Percentiles rank a stretch among this genome's conserved stretches.
These are phyloP conservation scores for Mycotypha africana DNA, from an alignment of 371 early-diverging fungal species.

Conservation along the genomic window DNA sequence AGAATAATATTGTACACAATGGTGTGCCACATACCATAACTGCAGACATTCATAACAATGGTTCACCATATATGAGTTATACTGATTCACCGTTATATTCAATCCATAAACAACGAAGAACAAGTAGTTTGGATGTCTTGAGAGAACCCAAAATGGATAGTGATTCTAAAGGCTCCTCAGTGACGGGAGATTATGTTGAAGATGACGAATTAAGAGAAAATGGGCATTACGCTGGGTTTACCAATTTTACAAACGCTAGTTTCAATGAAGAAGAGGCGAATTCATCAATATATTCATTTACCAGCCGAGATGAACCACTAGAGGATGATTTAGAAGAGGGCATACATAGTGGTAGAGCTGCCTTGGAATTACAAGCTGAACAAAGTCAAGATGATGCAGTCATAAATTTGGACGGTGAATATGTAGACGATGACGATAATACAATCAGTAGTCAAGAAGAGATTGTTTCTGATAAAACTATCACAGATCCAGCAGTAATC, in stretches of 20 bases:
- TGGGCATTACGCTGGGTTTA: too few relatives aligned
- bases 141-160: constrained; percentile 21
- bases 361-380: constrained; percentile 9
- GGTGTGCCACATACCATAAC: constrained; percentile 1
- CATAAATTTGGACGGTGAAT: background rate
- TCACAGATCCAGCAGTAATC: constrained; percentile 11
- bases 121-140: constrained; percentile 42
- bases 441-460: constrained; percentile 8
- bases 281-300: constrained; percentile 5
- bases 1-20: too few relatives aligned
- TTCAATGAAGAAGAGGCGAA: background rate
- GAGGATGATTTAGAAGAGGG: too few relatives aligned
- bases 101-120: constrained; percentile 18
- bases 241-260: constrained; percentile 1
- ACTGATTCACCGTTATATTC: background rate
- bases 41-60: background rate
- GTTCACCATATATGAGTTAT: too few relatives aligned
- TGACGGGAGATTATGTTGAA: constrained; percentile 1
- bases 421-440: constrained; percentile 10
- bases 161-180: constrained; percentile 1
- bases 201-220: constrained; percentile 1
- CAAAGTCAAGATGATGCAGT: background rate
- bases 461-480: constrained; percentile 10
- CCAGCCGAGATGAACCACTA: background rate
- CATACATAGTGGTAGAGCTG: constrained; percentile 6